A percentile compares a stretch with the other conserved stretches of the same genome.
Conservation (phyloP, 352 stramenopile species). For the Pythium inflatum region DNA sequence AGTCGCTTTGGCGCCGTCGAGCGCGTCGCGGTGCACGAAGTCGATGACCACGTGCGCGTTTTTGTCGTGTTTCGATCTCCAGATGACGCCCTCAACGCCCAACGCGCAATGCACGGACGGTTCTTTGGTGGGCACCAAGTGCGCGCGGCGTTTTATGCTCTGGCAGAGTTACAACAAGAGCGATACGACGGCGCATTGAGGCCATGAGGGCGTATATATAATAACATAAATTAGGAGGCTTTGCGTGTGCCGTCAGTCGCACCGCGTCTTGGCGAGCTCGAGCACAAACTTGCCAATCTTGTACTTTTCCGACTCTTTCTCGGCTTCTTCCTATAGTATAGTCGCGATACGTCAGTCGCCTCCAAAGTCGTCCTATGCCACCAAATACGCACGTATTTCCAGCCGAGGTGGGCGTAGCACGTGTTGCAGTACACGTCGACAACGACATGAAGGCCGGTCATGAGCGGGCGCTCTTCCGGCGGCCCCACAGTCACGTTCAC, state of each 20-base stretch:
- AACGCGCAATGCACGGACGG: slow-evolving; percentile 64
- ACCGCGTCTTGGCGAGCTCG: slow-evolving; percentile 91
- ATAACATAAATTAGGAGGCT: too few species aligned
- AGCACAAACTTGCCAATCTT: slow-evolving; percentile 98
- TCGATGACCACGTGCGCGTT: slow-evolving; percentile 72
- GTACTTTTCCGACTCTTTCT: slow-evolving; percentile 94
- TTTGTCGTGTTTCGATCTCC: slow-evolving; percentile 74
- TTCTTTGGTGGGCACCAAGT: slow-evolving; percentile 83
- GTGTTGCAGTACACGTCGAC: slow-evolving; percentile 94
- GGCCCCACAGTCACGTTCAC: slow-evolving; percentile 91
- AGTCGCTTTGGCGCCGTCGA: slow-evolving; percentile 61
- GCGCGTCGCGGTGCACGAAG: slow-evolving; percentile 62
- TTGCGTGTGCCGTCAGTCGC: slow-evolving; percentile 11
- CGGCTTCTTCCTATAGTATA: slow-evolving; percentile 77
- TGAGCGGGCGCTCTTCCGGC: slow-evolving; percentile 91
- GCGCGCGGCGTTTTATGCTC: slow-evolving; percentile 62
- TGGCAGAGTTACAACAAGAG: slow-evolving; percentile 47
- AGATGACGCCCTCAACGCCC: slow-evolving; percentile 50
- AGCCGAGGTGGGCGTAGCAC: slow-evolving; percentile 90
- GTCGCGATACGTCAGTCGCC: not conserved
- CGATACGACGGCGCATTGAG: slow-evolving; percentile 58
- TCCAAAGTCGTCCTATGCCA: too few species aligned
- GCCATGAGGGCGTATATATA: not conserved
- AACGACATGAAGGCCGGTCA: slow-evolving; percentile 94
- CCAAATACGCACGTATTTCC: slow-evolving; percentile 94